Evolutionary conservation across 2,329 filamentous ascomycete species (phyloP), one percentile per base, ranked within the genome.

Genomic region (Ilyonectria robusta): DNA sequence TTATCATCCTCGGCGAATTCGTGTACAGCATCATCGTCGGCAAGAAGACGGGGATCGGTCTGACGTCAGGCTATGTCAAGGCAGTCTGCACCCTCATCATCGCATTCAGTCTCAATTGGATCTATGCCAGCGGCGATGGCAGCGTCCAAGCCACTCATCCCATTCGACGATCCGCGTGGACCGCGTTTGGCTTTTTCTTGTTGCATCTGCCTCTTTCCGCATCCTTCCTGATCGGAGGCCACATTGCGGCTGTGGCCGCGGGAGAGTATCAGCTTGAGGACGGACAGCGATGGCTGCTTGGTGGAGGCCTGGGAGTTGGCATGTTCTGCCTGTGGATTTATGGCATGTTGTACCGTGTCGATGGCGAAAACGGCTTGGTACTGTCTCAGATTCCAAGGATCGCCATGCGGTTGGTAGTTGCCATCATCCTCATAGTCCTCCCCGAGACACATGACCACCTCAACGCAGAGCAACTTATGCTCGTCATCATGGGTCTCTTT

Each of bases 1-100:
- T 86, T 67, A 85, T 86, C 62, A 84, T 84, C n/a, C 80, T 86
- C 0, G 84, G 83, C 58, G 84, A 86, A 66, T 86, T 85, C 67
- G 77, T 86, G 17, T 85, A 85, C 66, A 80, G 81, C 63, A 83
- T 86, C 53, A 78, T 86, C 42, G 84, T 86, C 11, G 84, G 83
- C 4, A 81, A 82, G 31, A 83, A 83, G 48, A 82, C 84, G 1
- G 84, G 82, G 8, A 76, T 82, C 15, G 84, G 84, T 0, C 75
- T 86, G 48, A 85, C 84, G 26, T 56, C 78, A 1, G 79, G 81
- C 4, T 81, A 84, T 56, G 76, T 80, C 10, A 83, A 83, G 56
- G 84, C 84, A 4, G 78, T 84, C n/a, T 85, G 83, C 75, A 85
- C 83, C 1, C 77, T 86, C 6, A 73, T 85, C 33, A 84, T 86